These are phyloP conservation scores for Teunomyces stri DNA, from an alignment of 805 yeast species.

Conservation along the genomic window DNA sequence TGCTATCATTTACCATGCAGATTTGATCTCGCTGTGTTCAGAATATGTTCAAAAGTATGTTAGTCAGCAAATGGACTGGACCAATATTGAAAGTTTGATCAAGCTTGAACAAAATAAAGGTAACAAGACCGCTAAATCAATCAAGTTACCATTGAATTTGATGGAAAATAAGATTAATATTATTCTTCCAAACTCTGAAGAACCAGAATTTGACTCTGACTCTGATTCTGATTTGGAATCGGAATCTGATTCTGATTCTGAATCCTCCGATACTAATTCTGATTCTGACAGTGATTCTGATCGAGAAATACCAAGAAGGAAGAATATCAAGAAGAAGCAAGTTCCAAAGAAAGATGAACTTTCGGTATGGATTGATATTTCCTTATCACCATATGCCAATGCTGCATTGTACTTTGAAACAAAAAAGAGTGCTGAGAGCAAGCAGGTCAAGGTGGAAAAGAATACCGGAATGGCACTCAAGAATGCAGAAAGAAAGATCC, in stretches of 20 bases:
- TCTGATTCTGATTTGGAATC: constrained; percentile 33
- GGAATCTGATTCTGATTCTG: constrained; percentile 28
- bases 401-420: constrained; percentile 78
- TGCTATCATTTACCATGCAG: constrained; percentile 65
- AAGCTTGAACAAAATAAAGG: constrained; percentile 65
- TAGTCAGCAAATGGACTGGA: constrained; percentile 93
- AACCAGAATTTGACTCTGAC: constrained; percentile 22
- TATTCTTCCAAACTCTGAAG: constrained; percentile 49
- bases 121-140: constrained; percentile 59
- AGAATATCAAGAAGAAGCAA: neutral
- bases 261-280: constrained; percentile 22
- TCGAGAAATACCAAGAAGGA: neutral
- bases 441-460: constrained; percentile 77
- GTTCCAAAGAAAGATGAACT: constrained; percentile 22
- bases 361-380: constrained; percentile 63
- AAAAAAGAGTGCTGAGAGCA: constrained; percentile 70
- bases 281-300: constrained; percentile 30
- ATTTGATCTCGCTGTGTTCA: constrained; percentile 69
- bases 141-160: constrained; percentile 68
- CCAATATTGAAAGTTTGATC: constrained; percentile 74
- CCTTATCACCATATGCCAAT: constrained; percentile 81
- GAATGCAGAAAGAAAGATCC: constrained; percentile 77
- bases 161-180: constrained; percentile 64
- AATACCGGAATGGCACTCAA: constrained; percentile 75
- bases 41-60: constrained; percentile 62